Percentiles rank a stretch among this genome's conserved stretches.
These are phyloP conservation scores for Silene coronaria DNA, from an alignment of 179 eudicot genomes.

Conservation along the genomic window DNA sequence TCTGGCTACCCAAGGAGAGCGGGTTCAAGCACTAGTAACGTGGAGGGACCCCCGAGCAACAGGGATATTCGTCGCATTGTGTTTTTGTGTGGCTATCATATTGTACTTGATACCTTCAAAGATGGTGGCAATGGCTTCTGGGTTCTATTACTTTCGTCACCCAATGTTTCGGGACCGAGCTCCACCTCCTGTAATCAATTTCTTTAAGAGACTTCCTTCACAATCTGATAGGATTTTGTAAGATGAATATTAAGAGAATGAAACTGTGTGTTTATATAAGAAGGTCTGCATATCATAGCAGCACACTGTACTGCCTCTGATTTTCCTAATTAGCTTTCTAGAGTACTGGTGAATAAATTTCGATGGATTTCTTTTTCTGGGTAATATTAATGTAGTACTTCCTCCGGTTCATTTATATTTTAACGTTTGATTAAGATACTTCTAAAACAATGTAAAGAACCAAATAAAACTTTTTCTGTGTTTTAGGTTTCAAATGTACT, in stretches of 20 bases:
- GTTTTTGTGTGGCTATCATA: conserved; percentile 65
- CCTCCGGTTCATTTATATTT: no score
- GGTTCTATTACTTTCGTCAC: conserved; percentile 76
- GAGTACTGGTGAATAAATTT: conserved; percentile 5
- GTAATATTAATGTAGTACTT: no score
- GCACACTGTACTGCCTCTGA: neutral
- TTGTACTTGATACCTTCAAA: conserved; percentile 74
- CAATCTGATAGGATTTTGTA: conserved; percentile 68
- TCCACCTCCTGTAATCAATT: conserved; percentile 78
- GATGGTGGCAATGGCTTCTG: conserved; percentile 87
- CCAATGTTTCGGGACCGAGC: conserved; percentile 81
- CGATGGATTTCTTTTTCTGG: no score
- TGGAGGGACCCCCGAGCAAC: conserved; percentile 95
- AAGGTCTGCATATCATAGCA: neutral
- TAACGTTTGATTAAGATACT: no score
- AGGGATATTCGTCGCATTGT: conserved; percentile 71
- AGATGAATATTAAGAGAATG: conserved; percentile 4
- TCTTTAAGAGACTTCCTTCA: conserved; percentile 78
- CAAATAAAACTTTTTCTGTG: neutral
- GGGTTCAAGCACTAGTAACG: conserved; percentile 72
- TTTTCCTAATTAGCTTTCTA: neutral
- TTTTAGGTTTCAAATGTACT: neutral
- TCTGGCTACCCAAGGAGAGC: conserved; percentile 80
- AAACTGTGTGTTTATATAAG: neutral
- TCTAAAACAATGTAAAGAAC: neutral